Base-by-base conservation (phyloP, 1,284 basidiomycete species). In the Ceratobasidium theobromae region DNA sequence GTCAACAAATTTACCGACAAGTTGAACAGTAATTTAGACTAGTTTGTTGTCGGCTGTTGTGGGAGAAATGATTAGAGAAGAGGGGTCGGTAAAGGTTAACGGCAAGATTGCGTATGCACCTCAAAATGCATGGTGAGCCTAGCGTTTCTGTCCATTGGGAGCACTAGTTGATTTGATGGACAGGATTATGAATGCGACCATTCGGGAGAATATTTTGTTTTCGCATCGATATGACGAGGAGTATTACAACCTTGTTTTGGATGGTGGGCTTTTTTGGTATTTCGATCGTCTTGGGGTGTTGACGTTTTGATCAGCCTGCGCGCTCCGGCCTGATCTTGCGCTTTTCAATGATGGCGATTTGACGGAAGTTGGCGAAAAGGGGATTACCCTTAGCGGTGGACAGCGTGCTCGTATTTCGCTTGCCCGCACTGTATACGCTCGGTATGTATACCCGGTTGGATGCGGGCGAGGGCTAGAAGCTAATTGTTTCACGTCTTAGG, bases 121-220 rank as follows among this genome's bases (percentile, higher is more conserved):
- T 27, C 95, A 98, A 73, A 90, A 87, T 72, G 91, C 94, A 32
- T 98, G 95, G 91, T 87, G 70, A 43, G 80, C 71, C 4, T 35
- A 16, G 21, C n/a, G n/a, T 3, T 14, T 38, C 35, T 8, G 6
- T 6, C 43, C 5, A 11, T 45, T 21, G 43, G 18, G 9, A 6
- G 18, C 18, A 21, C 5, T 11, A 6, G 8, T 9, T 45, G 6
- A 9, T 9, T 21, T 45, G 43, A 11, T 45, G 5, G 18, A 16
- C 16, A 45, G 43, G 43, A 45, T 45, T 6, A 45, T 45, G 43
- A 45, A 45, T 1, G 85, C 90, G 0, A 87, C 90, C 0, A 84
- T 96, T 64, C 84, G 87, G 58, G 91, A 94, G 58, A 97, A 96
- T 72, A 96, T 97, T 68, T 74, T 93, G 35, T 98, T 98, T 77